phyloP scores from a whole-genome alignment of 1,284 basidiomycete genomes.

The Trichosporon asahii region DNA sequence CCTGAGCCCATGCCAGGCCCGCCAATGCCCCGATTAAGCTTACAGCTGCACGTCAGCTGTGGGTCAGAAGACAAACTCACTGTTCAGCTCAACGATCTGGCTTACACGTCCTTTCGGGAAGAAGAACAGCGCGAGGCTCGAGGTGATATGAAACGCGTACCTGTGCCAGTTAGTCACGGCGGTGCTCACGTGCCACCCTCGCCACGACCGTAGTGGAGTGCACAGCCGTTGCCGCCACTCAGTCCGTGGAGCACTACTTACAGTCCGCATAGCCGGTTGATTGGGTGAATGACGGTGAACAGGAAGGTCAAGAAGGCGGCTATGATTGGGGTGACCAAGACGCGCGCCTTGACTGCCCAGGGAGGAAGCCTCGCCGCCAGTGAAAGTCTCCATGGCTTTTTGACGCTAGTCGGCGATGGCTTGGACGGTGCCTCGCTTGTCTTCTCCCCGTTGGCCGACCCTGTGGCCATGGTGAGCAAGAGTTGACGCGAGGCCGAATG shows the following conservation, averaged over 20 bases:
- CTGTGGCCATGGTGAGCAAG: background rate
- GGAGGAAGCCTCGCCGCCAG: conserved; percentile 15
- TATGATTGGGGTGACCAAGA: conserved; percentile 17
- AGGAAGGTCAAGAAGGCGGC: conserved; percentile 37
- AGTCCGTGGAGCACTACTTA: conserved; percentile 33
- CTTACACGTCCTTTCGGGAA: conserved; percentile 46
- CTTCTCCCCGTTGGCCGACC: background rate
- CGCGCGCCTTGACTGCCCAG: conserved; percentile 16
- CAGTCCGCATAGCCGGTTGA: conserved; percentile 37
- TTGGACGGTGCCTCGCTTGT: background rate
- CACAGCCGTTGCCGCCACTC: background rate
- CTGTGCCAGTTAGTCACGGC: conserved; percentile 22
- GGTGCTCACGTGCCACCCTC: background rate
- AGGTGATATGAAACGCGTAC: conserved; percentile 49
- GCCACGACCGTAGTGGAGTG: background rate
- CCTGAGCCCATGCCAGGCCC: conserved; percentile 42
- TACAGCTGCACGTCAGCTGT: conserved; percentile 8
- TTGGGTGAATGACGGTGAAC: conserved; percentile 37
- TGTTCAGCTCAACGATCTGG: conserved; percentile 45
- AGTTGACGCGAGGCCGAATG: background rate
- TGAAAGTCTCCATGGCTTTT: background rate
- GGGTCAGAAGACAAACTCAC: conserved; percentile 24
- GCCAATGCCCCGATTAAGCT: conserved; percentile 34
- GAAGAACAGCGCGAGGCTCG: conserved; percentile 49
- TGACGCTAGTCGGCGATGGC: background rate